A percentile compares a stretch with the other conserved stretches of the same genome.
Evolutionary conservation across 2,329 filamentous ascomycete species (phyloP).

Genomic region (Penicillium sp.): DNA sequence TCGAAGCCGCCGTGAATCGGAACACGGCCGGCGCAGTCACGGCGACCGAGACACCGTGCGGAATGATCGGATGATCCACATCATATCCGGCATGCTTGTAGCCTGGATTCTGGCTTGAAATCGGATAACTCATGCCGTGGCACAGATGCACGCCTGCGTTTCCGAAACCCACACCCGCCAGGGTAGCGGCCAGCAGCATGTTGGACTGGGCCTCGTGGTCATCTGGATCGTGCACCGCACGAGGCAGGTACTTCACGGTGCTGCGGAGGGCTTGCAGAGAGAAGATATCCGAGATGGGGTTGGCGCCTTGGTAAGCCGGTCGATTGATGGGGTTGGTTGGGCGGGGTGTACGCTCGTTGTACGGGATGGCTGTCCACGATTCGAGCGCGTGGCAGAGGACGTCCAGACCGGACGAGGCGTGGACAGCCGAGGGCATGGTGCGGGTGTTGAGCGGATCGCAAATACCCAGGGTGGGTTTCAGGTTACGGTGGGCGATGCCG

Average conservation of each 20-base stretch:
- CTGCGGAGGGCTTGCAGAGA: slow-evolving; percentile 75
- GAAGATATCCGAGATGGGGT: slow-evolving; percentile 97
- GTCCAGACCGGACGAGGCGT: slow-evolving; percentile 85
- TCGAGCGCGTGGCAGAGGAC: slow-evolving; percentile 94
- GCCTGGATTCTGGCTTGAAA: slow-evolving; percentile 87
- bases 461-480: slow-evolving; percentile 92
- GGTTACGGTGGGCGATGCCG: slow-evolving; percentile 86
- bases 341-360: slow-evolving; percentile 73
- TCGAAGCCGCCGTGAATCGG: slow-evolving; percentile 83
- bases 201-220: slow-evolving; percentile 88
- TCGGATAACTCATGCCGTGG: slow-evolving; percentile 94
- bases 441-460: slow-evolving; percentile 81
- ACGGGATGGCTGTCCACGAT: slow-evolving; percentile 96
- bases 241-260: slow-evolving; percentile 87
- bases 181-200: slow-evolving; percentile 90
- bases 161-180: slow-evolving; percentile 93
- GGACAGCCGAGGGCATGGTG: slow-evolving; percentile 92
- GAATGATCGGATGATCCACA: slow-evolving; percentile 72
- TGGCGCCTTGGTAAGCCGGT: slow-evolving; percentile 93
- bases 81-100: slow-evolving; percentile 87
- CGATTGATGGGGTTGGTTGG: slow-evolving; percentile 84
- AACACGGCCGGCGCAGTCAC: slow-evolving; percentile 92
- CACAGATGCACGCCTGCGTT: slow-evolving; percentile 93
- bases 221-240: slow-evolving; percentile 79
- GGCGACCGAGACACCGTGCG: slow-evolving; percentile 90